phyloP scores from a whole-genome alignment of 2,329 filamentous ascomycete genomes.

The Nemania sp. region DNA sequence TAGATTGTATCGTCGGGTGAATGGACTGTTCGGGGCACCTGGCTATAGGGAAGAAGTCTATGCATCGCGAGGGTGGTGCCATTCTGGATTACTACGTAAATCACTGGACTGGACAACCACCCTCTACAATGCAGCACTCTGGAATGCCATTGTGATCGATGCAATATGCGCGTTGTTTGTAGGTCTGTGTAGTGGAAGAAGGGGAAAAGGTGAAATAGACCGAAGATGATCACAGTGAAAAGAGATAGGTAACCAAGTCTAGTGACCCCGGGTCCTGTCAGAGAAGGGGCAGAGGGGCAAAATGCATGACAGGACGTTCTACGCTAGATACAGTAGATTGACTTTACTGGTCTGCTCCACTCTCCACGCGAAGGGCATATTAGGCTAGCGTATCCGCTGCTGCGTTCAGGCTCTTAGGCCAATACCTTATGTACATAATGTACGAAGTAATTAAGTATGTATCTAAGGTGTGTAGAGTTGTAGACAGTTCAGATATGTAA shows the following conservation, averaged over 20 bases:
- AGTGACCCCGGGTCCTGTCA: background rate
- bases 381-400: too few species aligned
- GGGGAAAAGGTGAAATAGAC: background rate
- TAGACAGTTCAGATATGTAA: too few species aligned
- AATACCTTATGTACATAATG: too few species aligned
- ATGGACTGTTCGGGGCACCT: conserved; percentile 27
- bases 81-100: conserved; percentile 50
- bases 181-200: conserved; percentile 18
- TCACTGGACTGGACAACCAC: conserved; percentile 49
- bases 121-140: conserved; percentile 57
- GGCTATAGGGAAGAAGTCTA: conserved; percentile 35
- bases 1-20: conserved; percentile 3
- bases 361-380: too few species aligned
- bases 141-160: conserved; percentile 48
- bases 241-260: conserved; percentile 24
- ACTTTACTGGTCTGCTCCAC: too few species aligned
- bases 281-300: conserved; percentile 21
- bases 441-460: too few species aligned
- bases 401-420: too few species aligned
- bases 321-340: too few species aligned
- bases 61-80: conserved; percentile 58
- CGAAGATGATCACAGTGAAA: background rate
- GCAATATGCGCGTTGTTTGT: conserved; percentile 16
- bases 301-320: conserved; percentile 14
- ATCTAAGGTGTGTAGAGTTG: too few species aligned